Evolutionary conservation across 768 basidiomycete genomes (phyloP), one percentile per base, ranked within the genome.

Genomic region (Naematelia aurantialba): DNA sequence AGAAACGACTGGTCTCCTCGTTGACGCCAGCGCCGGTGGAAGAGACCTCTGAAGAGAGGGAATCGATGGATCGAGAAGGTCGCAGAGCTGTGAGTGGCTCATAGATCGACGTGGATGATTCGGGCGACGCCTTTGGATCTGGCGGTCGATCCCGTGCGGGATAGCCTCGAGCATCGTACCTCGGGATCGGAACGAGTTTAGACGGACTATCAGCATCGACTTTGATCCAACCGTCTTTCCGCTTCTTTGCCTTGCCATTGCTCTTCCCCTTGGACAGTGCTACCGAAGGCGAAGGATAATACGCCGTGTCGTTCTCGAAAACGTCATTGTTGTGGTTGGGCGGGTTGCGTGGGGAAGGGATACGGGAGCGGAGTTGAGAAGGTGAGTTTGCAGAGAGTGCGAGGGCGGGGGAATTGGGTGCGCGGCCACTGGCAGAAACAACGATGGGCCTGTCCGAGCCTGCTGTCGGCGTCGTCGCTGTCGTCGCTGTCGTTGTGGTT

Each of bases 101-200:
- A 29, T 47, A 29, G 2, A 48, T 25, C 10, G 58, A 45, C 25
- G 53, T 52, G 12, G 52, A 39, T 46, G 47, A 44, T 44, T 60
- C 58, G 5, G 27, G 44, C 3, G 42, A 27, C 5, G 27, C 21
- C 26, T 27, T 27, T 21, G 27, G 30, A 31, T 31, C 26, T 5
- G 25, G 13, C 17, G 26, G 26, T 30, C 42, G 19, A 55, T 65
- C 61, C 26, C 61, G 53, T 2, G 57, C 57, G 11, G 70, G 70
- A 46, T 72, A 72, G 21, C 70, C 70, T 52, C 70, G 46, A 1
- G 66, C 56, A 59, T 72, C 66, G 51, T 63, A 72, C 14, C 56
- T 27, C 4, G 68, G 68, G 22, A 70, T 50, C 12, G 52, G 8
- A n/a, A 52, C 26, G 2, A 30, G 22, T 50, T 42, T 21, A 26